These are phyloP conservation scores for Knufia petricola DNA, from an alignment of 2,329 filamentous ascomycete species.

Conservation along the genomic window DNA sequence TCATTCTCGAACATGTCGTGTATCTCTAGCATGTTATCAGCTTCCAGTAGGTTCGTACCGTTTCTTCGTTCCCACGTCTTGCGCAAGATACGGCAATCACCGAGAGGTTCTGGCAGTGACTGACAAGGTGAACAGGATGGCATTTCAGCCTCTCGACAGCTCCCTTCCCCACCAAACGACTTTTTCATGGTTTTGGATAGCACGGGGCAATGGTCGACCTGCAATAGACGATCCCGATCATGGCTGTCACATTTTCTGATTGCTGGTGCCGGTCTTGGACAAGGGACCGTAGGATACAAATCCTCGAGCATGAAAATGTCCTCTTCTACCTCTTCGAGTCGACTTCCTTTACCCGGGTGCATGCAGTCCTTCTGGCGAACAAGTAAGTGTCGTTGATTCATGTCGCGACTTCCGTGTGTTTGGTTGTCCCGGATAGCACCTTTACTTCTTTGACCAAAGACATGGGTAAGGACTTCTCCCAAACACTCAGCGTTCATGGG, in stretches of 20 bases:
- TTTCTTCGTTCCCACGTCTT: constrained; percentile 17
- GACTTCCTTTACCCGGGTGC: not conserved
- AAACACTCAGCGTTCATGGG: not conserved
- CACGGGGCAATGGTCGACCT: not conserved
- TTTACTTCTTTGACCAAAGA: not conserved
- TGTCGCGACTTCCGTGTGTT: not conserved
- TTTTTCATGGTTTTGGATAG: not conserved
- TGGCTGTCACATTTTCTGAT: not conserved
- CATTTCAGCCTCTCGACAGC: not conserved
- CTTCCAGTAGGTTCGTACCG: constrained; percentile 14
- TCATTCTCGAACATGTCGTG: constrained; percentile 17
- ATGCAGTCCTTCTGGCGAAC: not conserved
- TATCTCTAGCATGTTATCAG: constrained; percentile 16
- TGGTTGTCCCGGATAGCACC: not conserved
- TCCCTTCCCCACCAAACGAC: not conserved
- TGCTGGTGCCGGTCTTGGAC: not conserved
- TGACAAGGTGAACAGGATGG: not conserved
- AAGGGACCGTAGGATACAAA: not conserved
- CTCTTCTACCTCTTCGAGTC: not conserved
- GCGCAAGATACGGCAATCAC: constrained; percentile 17
- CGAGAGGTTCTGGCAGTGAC: constrained; percentile 16
- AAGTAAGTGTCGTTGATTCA: not conserved
- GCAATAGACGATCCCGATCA: not conserved
- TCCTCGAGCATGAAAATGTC: not conserved
- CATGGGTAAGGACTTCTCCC: not conserved